Base-by-base conservation (phyloP, 352 stramenopile genomes). In the Pythium insidiosum region DNA sequence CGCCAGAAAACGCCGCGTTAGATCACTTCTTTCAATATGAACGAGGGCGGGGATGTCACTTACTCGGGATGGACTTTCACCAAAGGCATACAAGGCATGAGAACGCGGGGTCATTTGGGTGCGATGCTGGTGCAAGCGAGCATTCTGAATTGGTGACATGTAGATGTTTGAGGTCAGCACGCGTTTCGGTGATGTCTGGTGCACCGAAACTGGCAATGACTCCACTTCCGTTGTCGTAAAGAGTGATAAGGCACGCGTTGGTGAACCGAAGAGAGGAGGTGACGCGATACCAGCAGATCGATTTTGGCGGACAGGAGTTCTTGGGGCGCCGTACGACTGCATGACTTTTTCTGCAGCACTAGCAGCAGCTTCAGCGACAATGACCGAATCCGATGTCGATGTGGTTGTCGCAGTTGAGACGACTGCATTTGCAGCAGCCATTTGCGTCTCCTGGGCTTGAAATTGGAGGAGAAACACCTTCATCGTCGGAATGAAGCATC, bases 401-500 rank as follows among this genome's bases (percentile, higher is more conserved):
- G 66, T 30, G 6, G 66, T 52, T 40, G 83, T 54, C 6, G 62
- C 66, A n/a, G 63, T 63, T 16, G 61, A 69, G 0, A 84, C 71
- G 4, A 73, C 77, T 5, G 67, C 77, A 16, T 85, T 71, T 4
- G 81, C 81, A 1, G 80, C 80, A 16, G 75, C 74, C 51, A 88
- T 67, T 57, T 94, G 82, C 39, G 71, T 80, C 23, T 92, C 82
- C n/a, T 88, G 76, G 3, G 67, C 61, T 47, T 90, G 79, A 46
- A 89, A 94, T 50, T 94, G 82, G 15, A 94, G 65, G 52, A 94
- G 64, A 33, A 94, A 90, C 11, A 77, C 60, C 48, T 94, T 94
- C 78, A 94, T 88, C 1, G 68, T 62, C 3, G 74, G 64, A 48
- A 92, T 86, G 48, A 74, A 92, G 54, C 75, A 89, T 10, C 74